These are phyloP conservation scores for Septoria linicola DNA, from an alignment of 2,329 filamentous ascomycete genomes.

Conservation along the genomic window DNA sequence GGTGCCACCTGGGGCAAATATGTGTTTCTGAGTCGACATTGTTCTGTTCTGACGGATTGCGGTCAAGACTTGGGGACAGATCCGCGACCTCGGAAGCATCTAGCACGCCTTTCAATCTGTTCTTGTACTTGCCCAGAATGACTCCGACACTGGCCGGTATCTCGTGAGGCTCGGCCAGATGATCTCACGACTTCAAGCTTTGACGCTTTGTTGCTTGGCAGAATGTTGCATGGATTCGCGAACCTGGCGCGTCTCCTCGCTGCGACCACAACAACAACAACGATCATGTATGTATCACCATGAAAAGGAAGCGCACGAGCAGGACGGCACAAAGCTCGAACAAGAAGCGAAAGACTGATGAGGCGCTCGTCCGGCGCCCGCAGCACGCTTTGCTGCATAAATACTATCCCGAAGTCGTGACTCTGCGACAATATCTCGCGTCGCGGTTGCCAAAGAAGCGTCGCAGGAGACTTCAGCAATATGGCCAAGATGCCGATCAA, in stretches of 20 bases:
- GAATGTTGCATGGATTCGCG: conserved; percentile 1
- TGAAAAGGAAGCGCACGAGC: conserved; percentile 27
- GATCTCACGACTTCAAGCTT: conserved; percentile 7
- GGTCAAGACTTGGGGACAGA: not conserved
- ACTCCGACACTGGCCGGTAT: conserved; percentile 9
- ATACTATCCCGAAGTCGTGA: conserved; percentile 32
- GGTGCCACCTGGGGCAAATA: conserved; percentile 64
- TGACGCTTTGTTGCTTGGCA: not conserved
- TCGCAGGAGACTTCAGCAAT: conserved; percentile 28
- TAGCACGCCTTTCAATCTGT: not conserved
- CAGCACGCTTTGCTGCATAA: conserved; percentile 26
- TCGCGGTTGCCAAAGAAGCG: conserved; percentile 30
- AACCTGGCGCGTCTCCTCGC: not conserved
- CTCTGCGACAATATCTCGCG: conserved; percentile 32
- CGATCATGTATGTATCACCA: conserved; percentile 5
- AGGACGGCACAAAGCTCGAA: conserved; percentile 9
- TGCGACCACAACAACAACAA: not conserved
- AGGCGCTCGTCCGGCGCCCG: conserved; percentile 5
- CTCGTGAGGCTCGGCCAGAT: no score
- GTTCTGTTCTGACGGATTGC: not conserved
- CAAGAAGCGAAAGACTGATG: conserved; percentile 20
- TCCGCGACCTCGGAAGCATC: conserved; percentile 1
- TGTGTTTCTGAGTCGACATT: conserved; percentile 41
- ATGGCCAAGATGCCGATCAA: conserved; percentile 20
- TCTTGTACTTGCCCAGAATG: not conserved